Base-by-base conservation (phyloP, 23 red algal genomes). In the Gracilaria gracilis region DNA sequence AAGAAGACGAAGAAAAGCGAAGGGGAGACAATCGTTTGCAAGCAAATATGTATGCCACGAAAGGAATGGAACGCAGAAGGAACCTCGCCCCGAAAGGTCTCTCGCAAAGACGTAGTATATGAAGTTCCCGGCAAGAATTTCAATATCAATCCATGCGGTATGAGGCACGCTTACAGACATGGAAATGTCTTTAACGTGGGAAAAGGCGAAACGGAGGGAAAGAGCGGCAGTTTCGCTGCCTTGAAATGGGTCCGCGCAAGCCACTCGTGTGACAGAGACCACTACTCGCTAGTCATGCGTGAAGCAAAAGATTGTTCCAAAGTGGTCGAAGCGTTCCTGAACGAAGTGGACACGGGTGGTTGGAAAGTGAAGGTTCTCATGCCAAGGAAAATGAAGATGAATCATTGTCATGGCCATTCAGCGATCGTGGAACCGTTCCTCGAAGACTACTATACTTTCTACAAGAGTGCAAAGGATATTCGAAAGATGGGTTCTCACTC, bases 291-390 rank as follows among this genome's bases (percentile, higher is more conserved):
- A 31, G 39, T 37, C 8, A 51, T 77, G 21, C 0, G 16, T 0
- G 72, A 77, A 51, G 72, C 72, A 77, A 77, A 77, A 51, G 72
- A 77, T 17, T 49, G 72, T 31, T 40, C 72, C 27, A 77, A 51
- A 77, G 72, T 77, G 46, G 72, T 77, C 46, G n/a, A 51, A 51
- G 9, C 39, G 0, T 77, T 77, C 42, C 17, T 77, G 72, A 77
- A 50, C 23, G 39, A 48, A 28, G 72, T 77, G 6, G 72, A 77
- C 42, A 77, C 72, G 1, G 23, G 20, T 16, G 72, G 72, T 8
- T 77, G 72, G 72, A 77, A 25, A 28, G 72, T 77, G 38, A 46
- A 51, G n/a, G 72, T 77, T 14, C 4, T 51, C 1, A 50, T 77
- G 1, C 72, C 72, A 28, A 77, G n/a, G 15, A 77, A 49, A 25